phyloP scores from a whole-genome alignment of 257 asterid genomes.

The Misopates orontium region DNA sequence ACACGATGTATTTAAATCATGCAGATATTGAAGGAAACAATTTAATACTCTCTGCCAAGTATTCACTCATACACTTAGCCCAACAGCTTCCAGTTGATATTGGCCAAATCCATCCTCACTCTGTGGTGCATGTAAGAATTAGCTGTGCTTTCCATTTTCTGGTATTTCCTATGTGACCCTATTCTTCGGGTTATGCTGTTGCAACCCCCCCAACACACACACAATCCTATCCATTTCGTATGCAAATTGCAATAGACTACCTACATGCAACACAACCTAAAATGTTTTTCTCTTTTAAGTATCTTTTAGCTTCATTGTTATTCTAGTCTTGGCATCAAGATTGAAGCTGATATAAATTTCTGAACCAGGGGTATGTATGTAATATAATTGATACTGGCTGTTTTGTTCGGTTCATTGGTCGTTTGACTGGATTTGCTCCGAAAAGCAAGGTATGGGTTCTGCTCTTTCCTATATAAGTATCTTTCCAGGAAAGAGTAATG shows the following conservation, averaged over 20 bases:
- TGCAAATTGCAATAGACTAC: background rate
- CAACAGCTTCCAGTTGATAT: slow-evolving; percentile 76
- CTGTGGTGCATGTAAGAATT: slow-evolving; percentile 81
- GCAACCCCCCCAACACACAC: background rate
- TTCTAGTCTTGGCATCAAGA: background rate
- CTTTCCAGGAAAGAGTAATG: slow-evolving; percentile 6
- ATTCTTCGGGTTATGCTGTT: background rate
- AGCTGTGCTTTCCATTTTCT: slow-evolving; percentile 14
- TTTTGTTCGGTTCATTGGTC: slow-evolving; percentile 92
- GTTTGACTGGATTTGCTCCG: slow-evolving; percentile 96
- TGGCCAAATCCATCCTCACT: slow-evolving; percentile 58
- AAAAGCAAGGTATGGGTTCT: slow-evolving; percentile 65
- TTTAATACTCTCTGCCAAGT: slow-evolving; percentile 75
- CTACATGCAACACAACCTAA: slow-evolving; percentile 5
- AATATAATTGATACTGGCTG: slow-evolving; percentile 90
- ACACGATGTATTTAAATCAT: slow-evolving; percentile 22
- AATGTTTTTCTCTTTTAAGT: slow-evolving; percentile 15
- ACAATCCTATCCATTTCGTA: background rate
- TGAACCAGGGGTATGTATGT: slow-evolving; percentile 88
- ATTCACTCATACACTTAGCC: slow-evolving; percentile 65
- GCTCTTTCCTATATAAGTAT: slow-evolving; percentile 2
- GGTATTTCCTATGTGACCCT: slow-evolving; percentile 14
- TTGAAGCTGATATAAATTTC: slow-evolving; percentile 26
- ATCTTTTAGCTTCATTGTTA: slow-evolving; percentile 11
- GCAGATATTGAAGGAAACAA: slow-evolving; percentile 84